phyloP scores from a whole-genome alignment of 176 grass and related monocot species.

The Aegilops speltoides region DNA sequence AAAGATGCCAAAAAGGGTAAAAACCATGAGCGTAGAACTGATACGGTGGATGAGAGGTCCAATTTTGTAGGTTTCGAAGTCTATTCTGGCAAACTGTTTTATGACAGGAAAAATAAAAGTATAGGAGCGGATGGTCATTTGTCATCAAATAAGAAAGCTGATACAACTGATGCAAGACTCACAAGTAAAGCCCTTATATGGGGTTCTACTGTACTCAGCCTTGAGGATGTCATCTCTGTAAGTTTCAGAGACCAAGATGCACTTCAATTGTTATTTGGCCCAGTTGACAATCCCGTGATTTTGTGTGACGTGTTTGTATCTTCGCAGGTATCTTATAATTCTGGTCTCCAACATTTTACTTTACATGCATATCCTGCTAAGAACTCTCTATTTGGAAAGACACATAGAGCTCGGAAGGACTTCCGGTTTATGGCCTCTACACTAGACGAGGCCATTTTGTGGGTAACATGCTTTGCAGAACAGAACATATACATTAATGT shows the following conservation, averaged over 20 bases:
- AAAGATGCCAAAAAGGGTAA: constrained; percentile 54
- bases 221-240: constrained; percentile 93
- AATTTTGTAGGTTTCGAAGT: constrained; percentile 90
- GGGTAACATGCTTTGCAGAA: constrained; percentile 89
- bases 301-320: constrained; percentile 21
- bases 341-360: constrained; percentile 65
- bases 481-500: constrained; percentile 80
- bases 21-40: constrained; percentile 59
- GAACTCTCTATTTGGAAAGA: constrained; percentile 74
- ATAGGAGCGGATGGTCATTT: constrained; percentile 44
- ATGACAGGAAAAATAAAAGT: constrained; percentile 67
- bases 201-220: constrained; percentile 70
- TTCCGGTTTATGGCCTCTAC: constrained; percentile 82
- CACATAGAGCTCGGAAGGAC: constrained; percentile 61
- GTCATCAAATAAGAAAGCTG: constrained; percentile 42
- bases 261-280: constrained; percentile 22
- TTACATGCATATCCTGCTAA: constrained; percentile 77
- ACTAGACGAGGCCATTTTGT: constrained; percentile 65
- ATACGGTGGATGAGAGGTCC: constrained; percentile 82
- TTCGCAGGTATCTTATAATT: constrained; percentile 82
- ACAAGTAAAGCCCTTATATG: constrained; percentile 96
- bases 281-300: background rate
- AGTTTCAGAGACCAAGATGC: constrained; percentile 40
- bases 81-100: constrained; percentile 69
- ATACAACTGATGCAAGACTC: constrained; percentile 66